Percentiles rank a stretch among this genome's conserved stretches.
phyloP scores from a whole-genome alignment of 1,139 yeast genomes.

The Debaryomyces subglobosus region DNA sequence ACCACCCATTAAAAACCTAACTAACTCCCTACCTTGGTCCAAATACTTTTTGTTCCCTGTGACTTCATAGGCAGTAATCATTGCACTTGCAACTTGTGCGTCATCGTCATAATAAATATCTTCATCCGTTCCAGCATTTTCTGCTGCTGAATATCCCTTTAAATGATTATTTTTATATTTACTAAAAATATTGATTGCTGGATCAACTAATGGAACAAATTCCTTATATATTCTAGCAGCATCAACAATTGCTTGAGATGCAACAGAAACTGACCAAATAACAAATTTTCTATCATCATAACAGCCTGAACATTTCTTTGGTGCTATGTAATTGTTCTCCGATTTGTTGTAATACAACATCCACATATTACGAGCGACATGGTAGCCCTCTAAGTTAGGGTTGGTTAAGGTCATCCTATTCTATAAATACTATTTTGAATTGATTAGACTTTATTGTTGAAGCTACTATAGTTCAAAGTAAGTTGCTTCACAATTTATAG shows the following conservation, averaged over 20 bases:
- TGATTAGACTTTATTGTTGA: no score
- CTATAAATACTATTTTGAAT: neutral
- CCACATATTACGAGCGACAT: constrained; percentile 50
- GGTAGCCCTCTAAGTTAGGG: constrained; percentile 57
- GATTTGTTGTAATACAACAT: constrained; percentile 46
- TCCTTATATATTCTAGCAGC: constrained; percentile 62
- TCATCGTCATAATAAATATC: constrained; percentile 78
- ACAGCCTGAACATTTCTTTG: constrained; percentile 49
- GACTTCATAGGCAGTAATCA: constrained; percentile 70
- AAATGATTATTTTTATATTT: constrained; percentile 54
- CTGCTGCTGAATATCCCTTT: constrained; percentile 63
- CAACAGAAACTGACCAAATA: constrained; percentile 71
- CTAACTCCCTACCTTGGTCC: constrained; percentile 61
- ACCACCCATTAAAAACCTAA: constrained; percentile 67
- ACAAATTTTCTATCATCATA: constrained; percentile 59
- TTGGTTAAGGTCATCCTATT: constrained; percentile 31
- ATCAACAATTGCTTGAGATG: constrained; percentile 62
- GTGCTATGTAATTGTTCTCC: constrained; percentile 47
- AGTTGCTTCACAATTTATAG: neutral
- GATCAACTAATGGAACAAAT: constrained; percentile 57
- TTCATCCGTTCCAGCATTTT: constrained; percentile 54
- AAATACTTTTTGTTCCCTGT: constrained; percentile 58
- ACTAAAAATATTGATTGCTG: constrained; percentile 54
- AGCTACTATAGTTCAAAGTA: no score
- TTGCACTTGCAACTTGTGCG: constrained; percentile 73